Evolutionary conservation across 768 basidiomycete species (phyloP).

Genomic region (Inosperma sp.): DNA sequence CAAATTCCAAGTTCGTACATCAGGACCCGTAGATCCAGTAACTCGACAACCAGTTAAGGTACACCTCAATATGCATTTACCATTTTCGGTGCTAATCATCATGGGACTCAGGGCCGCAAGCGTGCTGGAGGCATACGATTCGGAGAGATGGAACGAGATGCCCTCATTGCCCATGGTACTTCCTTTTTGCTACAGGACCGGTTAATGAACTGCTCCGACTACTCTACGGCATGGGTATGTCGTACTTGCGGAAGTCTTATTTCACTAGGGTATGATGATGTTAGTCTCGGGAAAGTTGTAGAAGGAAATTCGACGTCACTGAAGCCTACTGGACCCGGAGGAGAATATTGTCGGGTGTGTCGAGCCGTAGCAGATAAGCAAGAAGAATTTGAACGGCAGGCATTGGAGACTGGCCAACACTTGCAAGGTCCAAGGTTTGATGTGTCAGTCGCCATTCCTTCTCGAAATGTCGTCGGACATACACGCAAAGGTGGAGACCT

Average conservation of each 20-base stretch:
- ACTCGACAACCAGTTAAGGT: constrained; percentile 98
- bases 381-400: constrained; percentile 55
- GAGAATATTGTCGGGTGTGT: constrained; percentile 96
- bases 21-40: constrained; percentile 92
- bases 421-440: constrained; percentile 43
- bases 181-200: constrained; percentile 98
- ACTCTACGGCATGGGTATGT: constrained; percentile 99
- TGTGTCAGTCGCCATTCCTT: constrained; percentile 61
- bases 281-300: constrained; percentile 62
- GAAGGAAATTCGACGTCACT: constrained; percentile 45
- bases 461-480: constrained; percentile 58
- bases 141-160: constrained; percentile 99
- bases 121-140: constrained; percentile 98
- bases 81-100: neutral
- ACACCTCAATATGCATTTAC: constrained; percentile 11
- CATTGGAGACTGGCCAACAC: constrained; percentile 53
- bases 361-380: constrained; percentile 64
- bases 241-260: constrained; percentile 93
- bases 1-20: constrained; percentile 99
- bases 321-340: constrained; percentile 66
- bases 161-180: constrained; percentile 96
- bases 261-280: constrained; percentile 92
- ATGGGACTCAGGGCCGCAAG: constrained; percentile 74
- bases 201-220: constrained; percentile 99
- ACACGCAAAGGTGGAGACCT: constrained; percentile 72